A percentile compares a stretch with the other conserved stretches of the same genome.
Conservation (phyloP, 805 yeast species). For the Candida glaebosa region DNA sequence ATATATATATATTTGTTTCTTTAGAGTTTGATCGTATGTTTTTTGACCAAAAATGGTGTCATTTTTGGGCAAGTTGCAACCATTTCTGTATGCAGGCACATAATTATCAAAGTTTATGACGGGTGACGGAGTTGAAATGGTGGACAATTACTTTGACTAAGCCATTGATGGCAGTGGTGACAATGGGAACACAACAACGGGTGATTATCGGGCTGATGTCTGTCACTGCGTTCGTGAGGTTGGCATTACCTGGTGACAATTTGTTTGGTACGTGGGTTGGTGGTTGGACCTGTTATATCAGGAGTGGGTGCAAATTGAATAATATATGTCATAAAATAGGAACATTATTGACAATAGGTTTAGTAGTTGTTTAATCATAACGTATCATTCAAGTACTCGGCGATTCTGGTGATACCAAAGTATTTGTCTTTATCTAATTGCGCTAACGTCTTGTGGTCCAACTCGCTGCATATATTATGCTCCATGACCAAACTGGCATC, state of each 20-base stretch:
- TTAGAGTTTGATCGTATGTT: neutral
- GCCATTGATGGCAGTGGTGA: too few species aligned
- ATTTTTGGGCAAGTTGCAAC: neutral
- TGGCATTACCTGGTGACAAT: too few species aligned
- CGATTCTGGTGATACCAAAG: constrained; percentile 19
- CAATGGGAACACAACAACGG: too few species aligned
- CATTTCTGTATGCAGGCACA: neutral
- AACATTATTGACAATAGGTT: too few species aligned
- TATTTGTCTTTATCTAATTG: constrained; percentile 5
- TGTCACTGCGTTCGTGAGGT: too few species aligned
- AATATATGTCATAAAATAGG: too few species aligned
- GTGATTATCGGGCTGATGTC: too few species aligned
- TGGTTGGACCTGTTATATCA: constrained; percentile 1
- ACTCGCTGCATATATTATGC: constrained; percentile 7
- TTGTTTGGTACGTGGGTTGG: too few species aligned
- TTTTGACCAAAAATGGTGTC: neutral
- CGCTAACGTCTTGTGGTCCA: neutral
- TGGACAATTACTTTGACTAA: too few species aligned
- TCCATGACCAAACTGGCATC: constrained; percentile 25
- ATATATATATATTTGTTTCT: neutral
- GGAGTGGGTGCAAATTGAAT: neutral
- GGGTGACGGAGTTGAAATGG: too few species aligned
- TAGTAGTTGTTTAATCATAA: too few species aligned
- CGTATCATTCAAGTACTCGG: constrained; percentile 18
- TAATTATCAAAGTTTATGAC: too few species aligned